Evolutionary conservation across 2,329 filamentous ascomycete species (phyloP).

Genomic region (Thelonectria olida): DNA sequence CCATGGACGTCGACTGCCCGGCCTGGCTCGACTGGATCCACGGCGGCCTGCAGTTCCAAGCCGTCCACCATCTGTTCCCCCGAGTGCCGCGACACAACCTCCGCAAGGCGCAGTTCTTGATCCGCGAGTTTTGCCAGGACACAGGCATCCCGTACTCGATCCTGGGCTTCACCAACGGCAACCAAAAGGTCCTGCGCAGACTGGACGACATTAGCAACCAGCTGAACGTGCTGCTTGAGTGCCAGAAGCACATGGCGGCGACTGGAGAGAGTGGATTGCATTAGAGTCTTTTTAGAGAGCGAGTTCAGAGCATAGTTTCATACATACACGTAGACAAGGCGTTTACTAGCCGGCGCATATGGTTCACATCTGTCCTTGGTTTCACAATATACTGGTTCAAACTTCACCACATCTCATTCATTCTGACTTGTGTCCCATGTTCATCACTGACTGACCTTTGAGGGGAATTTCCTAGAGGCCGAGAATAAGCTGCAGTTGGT

Average conservation of each 20-base stretch:
- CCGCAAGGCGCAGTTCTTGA: conserved; percentile 65
- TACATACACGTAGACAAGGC: not conserved
- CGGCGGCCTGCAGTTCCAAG: conserved; percentile 78
- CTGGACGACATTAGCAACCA: conserved; percentile 69
- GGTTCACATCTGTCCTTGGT: not conserved
- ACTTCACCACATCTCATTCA: not conserved
- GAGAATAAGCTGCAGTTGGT: no score
- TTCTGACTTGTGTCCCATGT: not conserved
- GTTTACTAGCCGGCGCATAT: not conserved
- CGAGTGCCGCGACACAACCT: conserved; percentile 75
- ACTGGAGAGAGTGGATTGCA: conserved; percentile 55
- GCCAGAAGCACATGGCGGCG: conserved; percentile 60
- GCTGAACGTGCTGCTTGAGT: conserved; percentile 67
- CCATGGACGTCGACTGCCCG: conserved; percentile 79
- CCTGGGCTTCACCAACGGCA: conserved; percentile 70
- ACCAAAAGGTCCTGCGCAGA: conserved; percentile 58
- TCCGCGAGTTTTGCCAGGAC: conserved; percentile 71
- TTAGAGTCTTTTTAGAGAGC: conserved; percentile 8
- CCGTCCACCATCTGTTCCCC: conserved; percentile 75
- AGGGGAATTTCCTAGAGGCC: no score
- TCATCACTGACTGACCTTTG: no score
- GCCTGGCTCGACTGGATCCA: conserved; percentile 77
- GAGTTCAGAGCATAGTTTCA: conserved; percentile 3
- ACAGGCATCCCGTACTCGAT: conserved; percentile 70
- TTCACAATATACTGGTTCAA: not conserved